These are phyloP conservation scores for Penicillium sp. DNA, from an alignment of 2,329 filamentous ascomycete species.

Conservation along the genomic window DNA sequence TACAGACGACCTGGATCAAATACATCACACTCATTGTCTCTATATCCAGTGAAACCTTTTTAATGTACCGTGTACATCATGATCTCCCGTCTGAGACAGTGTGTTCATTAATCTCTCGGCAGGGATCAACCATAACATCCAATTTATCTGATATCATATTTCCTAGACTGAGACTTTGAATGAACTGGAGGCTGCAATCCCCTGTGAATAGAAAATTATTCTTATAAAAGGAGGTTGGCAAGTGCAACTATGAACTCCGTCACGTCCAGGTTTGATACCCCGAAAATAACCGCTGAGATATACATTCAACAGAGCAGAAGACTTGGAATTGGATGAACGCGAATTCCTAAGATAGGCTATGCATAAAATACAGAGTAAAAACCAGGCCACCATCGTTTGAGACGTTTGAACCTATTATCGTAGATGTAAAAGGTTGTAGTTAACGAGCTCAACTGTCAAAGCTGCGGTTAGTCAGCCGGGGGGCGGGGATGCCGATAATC, in stretches of 20 bases:
- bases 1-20: neutral
- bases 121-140: neutral
- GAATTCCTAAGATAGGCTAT: neutral
- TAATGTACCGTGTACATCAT: conserved; percentile 11
- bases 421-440: neutral
- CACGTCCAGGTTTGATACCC: neutral
- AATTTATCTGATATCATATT: neutral
- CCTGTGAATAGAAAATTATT: neutral
- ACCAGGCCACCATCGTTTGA: too few relatives aligned
- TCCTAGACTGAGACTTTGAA: neutral
- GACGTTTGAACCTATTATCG: neutral
- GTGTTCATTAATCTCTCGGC: conserved; percentile 5
- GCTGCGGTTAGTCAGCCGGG: neutral
- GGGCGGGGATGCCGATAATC: conserved; percentile 11
- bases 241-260: neutral
- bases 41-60: conserved; percentile 17
- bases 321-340: neutral
- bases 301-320: neutral
- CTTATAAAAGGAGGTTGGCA: neutral
- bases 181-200: neutral
- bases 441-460: neutral
- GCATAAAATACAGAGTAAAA: neutral
- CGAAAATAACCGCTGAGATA: neutral
- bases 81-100: conserved; percentile 24
- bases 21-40: neutral